Evolutionary conservation across 306 rosid species (phyloP), one percentile per base, ranked within the genome.

Genomic region (Citrullus amarus): DNA sequence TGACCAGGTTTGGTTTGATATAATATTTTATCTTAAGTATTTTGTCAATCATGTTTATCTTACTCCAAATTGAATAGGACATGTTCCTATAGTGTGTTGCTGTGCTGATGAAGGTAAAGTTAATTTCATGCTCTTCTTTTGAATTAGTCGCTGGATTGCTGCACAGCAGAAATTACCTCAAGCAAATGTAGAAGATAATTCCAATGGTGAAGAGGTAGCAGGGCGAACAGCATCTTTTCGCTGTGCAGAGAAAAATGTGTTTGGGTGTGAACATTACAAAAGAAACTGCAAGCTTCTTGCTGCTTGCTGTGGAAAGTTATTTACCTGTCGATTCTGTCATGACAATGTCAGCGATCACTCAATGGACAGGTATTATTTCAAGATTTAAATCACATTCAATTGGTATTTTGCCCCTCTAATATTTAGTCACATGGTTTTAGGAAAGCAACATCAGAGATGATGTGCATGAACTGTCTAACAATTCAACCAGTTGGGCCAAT

Each of bases 281-380:
- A 90, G 99, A 88, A 96, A 92, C 87, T 96, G 99, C 90, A 96
- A 96, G 83, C 91, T 96, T 73, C 96, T 86, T 66, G 97, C 99
- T 87, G 93, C 93, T 81, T 96, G 99, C 84, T 96, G 99, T 84
- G 94, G 96, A 79, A 91, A 91, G 88, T 84, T 96, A 68, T 92
- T 90, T 88, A 80, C 99, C 44, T 96, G 99, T 86, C 89, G 99
- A 81, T 96, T 90, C 91, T 96, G 97, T 85, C 99, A 96, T 82
- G 98, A 96, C 85, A 96, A 92, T 89, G 97, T 92, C 78, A 96
- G 96, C 82, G 98, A 96, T 81, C 99, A 96, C 86, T 92, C 96
- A 41, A 92, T 96, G 98, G 99, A 96, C 83, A 92, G 99, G 99
- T 96, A 87, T 86, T 32, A 57, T 75, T 79, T 55, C 77, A 54